phyloP scores from a whole-genome alignment of 2,329 filamentous ascomycete genomes.

The Chaetomiaceae sp. region DNA sequence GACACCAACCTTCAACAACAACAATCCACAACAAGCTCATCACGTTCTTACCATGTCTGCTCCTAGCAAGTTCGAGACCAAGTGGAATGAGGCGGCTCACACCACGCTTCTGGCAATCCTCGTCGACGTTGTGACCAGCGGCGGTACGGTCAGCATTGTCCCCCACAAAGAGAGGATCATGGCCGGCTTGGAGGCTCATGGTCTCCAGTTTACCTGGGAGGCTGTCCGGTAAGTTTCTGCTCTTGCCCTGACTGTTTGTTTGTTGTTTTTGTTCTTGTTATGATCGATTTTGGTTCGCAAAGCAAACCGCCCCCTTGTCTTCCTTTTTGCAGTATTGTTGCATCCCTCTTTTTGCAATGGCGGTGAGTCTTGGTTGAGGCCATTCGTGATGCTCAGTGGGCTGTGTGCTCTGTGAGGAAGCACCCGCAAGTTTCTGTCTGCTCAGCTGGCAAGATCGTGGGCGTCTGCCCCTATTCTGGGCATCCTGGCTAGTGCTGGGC shows the following conservation, averaged over 20 bases:
- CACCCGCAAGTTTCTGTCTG: background rate
- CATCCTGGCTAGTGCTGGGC: background rate
- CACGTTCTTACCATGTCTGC: background rate
- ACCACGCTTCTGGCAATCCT: conserved; percentile 21
- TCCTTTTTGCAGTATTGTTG: no score
- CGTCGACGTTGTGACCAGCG: conserved; percentile 11
- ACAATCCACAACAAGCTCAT: background rate
- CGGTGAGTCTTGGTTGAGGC: no score
- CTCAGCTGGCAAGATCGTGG: background rate
- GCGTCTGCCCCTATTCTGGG: background rate
- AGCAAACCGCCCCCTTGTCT: no score
- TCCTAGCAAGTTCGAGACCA: conserved; percentile 1
- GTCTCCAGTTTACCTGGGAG: conserved; percentile 40
- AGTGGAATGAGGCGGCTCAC: conserved; percentile 27
- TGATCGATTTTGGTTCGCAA: no score
- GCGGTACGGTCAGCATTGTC: background rate
- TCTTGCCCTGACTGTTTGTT: background rate
- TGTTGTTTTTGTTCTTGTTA: no score
- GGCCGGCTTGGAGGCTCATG: conserved; percentile 18
- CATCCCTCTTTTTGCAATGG: no score
- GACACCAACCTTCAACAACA: background rate
- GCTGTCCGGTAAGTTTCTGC: conserved; percentile 37
- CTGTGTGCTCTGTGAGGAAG: conserved; percentile 24
- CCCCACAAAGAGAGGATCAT: conserved; percentile 25
- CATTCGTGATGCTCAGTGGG: no score